These are phyloP conservation scores for Monilinia laxa DNA, from an alignment of 2,329 filamentous ascomycete species.

Conservation along the genomic window DNA sequence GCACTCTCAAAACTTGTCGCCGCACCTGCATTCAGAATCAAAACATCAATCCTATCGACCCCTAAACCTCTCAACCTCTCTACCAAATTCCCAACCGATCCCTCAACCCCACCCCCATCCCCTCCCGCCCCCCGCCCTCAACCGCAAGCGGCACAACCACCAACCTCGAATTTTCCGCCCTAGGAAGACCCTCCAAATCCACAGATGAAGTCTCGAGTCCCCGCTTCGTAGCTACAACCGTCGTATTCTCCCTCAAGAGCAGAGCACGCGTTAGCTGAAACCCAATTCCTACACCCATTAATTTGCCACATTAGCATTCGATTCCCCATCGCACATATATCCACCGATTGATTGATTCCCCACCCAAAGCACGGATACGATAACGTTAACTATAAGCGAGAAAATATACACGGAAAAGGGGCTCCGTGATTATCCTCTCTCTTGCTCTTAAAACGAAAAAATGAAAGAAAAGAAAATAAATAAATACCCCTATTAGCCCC, in stretches of 20 bases:
- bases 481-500: slow-evolving; percentile 36
- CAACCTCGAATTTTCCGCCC: neutral
- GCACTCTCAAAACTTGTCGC: slow-evolving; percentile 37
- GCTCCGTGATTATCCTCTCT: neutral
- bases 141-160: neutral
- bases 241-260: slow-evolving; percentile 43
- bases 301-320: neutral
- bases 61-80: slow-evolving; percentile 23
- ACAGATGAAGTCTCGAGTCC: slow-evolving; percentile 29
- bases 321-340: too few species aligned
- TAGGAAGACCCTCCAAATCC: neutral
- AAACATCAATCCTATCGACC: slow-evolving; percentile 48
- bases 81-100: neutral
- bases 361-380: neutral
- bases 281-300: slow-evolving; percentile 36
- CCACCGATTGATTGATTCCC: too few species aligned
- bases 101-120: fast-evolving
- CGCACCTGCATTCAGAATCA: slow-evolving; percentile 54
- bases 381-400: slow-evolving; percentile 17
- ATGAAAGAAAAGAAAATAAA: neutral
- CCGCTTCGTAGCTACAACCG: slow-evolving; percentile 45
- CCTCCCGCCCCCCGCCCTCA: too few species aligned
- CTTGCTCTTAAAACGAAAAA: too few species aligned
- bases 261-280: slow-evolving; percentile 40
- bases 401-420: neutral